Evolutionary conservation across 352 stramenopile genomes (phyloP), one percentile per base, ranked within the genome.

Genomic region (Bremia lactucae): DNA sequence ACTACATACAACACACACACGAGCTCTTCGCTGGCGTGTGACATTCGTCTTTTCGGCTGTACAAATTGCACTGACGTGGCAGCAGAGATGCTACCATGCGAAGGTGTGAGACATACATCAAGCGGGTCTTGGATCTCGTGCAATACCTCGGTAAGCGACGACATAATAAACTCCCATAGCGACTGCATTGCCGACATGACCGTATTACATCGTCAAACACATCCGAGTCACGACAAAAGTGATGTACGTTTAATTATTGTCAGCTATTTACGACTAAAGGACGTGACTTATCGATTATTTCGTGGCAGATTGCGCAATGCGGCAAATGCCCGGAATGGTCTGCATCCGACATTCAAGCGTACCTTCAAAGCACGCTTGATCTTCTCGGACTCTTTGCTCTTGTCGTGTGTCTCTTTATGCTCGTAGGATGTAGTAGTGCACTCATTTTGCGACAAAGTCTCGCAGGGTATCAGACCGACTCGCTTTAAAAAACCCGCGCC

Each of bases 401-500:
- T 1, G 52, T 92, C n/a, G 67, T 84, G 16, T 78, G 62, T 34
- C 66, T 89, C 37, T 89, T 86, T 52, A 78, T 92, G 42, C 44
- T 80, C 58, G 68, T 88, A 29, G 80, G 73, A 36, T 81, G 80
- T 40, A 57, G 44, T 13, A 73, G 61, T 2, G 74, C 80, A 13
- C 48, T 88, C n/a, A 69, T 92, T 29, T 47, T 92, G 31, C 68
- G 80, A 23, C 55, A 64, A 42, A 88, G 74, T 28, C 62, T 92
- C 26, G 74, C 71, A 24, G 75, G 76, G 3, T 92, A 92, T 40
- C 77, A 88, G 53, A 88, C 76, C 28, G 80, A 92, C 31, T 92
- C 80, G 5, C 86, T 92, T 44, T 92, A 70, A 60, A 4, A 42
- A 11, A 24, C 29, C 1, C 10, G 2, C 25, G 8, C 8, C 16